phyloP scores from a whole-genome alignment of 2,329 filamentous ascomycete species.

The Paecilomyces dactylethromorphus region DNA sequence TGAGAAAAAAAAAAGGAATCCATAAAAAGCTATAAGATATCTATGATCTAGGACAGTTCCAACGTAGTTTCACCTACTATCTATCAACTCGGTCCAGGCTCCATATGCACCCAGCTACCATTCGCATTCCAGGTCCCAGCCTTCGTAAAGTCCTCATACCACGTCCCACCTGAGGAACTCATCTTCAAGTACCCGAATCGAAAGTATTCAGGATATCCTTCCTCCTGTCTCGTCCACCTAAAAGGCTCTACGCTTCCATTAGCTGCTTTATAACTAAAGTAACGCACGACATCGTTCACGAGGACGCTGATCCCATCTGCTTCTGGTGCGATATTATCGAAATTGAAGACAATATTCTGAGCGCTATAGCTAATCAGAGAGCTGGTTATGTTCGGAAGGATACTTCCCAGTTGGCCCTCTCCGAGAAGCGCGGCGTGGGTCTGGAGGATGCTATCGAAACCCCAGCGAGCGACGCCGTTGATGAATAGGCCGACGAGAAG shows the following conservation, averaged over 20 bases:
- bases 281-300: conserved; percentile 57
- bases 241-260: conserved; percentile 19
- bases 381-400: conserved; percentile 21
- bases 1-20: not conserved
- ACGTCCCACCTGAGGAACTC: conserved; percentile 27
- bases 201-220: conserved; percentile 32
- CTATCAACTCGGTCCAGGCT: conserved; percentile 3
- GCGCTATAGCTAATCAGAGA: conserved; percentile 12
- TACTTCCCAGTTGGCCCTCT: conserved; percentile 26
- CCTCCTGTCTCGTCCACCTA: conserved; percentile 27
- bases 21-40: not conserved
- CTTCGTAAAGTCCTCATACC: conserved; percentile 36
- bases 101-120: conserved; percentile 13
- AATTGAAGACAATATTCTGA: conserved; percentile 30
- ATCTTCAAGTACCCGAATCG: conserved; percentile 36
- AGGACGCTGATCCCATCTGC: conserved; percentile 52
- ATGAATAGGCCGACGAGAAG: conserved; percentile 56
- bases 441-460: conserved; percentile 54
- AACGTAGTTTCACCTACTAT: not conserved
- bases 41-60: not conserved
- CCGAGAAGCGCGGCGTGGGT: conserved; percentile 45
- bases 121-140: conserved; percentile 23
- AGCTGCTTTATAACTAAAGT: conserved; percentile 44
- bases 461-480: conserved; percentile 59
- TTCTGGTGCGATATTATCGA: conserved; percentile 20